A percentile compares a stretch with the other conserved stretches of the same genome.
Conservation (phyloP, 257 asterid genomes). For the Schizonepeta tenuifolia region DNA sequence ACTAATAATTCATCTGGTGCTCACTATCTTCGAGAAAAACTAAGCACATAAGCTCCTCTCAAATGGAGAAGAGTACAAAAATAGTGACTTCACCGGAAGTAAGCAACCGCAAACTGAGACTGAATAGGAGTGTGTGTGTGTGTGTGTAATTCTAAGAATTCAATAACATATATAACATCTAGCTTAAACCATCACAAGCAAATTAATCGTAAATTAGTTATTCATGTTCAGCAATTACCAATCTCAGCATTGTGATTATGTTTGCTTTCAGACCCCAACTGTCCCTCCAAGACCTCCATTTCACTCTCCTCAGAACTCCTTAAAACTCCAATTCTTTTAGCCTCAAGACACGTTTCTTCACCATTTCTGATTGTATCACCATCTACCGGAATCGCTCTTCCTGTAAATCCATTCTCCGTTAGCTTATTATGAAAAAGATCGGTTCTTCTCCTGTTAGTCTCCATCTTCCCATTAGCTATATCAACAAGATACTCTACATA, state of each 20-base stretch:
- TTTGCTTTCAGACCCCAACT: slow-evolving; percentile 41
- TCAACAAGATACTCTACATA: slow-evolving; percentile 68
- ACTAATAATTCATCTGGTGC: background rate
- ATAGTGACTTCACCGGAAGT: background rate
- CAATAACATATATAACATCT: background rate
- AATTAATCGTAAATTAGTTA: slow-evolving; percentile 16
- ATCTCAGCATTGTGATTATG: slow-evolving; percentile 34
- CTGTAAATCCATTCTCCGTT: slow-evolving; percentile 55
- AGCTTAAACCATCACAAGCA: slow-evolving; percentile 10
- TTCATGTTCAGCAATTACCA: slow-evolving; percentile 45
- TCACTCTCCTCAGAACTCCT: slow-evolving; percentile 37
- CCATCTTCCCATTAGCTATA: slow-evolving; percentile 92
- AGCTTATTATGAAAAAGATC: slow-evolving; percentile 57
- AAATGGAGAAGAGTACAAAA: background rate
- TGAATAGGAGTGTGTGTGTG: background rate
- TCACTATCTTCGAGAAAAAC: background rate
- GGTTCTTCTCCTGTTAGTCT: slow-evolving; percentile 68
- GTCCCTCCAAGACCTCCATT: slow-evolving; percentile 38
- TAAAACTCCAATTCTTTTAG: slow-evolving; percentile 31
- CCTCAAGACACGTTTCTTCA: slow-evolving; percentile 33
- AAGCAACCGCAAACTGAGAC: background rate
- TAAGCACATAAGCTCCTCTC: background rate
- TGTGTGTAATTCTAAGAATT: background rate
- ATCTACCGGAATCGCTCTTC: slow-evolving; percentile 22
- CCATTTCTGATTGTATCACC: slow-evolving; percentile 36